Conservation (phyloP, 1,139 yeast genomes). For the Taphrina flavorubra region DNA sequence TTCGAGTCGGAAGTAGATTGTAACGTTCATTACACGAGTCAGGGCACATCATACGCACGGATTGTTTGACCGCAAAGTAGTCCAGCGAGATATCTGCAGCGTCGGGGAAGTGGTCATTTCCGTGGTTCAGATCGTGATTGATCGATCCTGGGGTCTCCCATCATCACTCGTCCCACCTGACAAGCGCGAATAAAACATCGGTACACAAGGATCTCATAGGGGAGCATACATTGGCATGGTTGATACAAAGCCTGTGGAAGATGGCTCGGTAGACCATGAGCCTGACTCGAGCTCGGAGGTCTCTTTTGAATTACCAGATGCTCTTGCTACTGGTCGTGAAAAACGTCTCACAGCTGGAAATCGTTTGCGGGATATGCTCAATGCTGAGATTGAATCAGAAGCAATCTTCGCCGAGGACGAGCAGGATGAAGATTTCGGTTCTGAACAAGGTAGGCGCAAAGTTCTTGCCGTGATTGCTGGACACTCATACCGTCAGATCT, state of each 20-base stretch:
- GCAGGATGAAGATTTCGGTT: slow-evolving; percentile 74
- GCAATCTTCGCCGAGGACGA: slow-evolving; percentile 83
- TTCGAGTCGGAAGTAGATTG: neutral
- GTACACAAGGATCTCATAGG: too few relatives aligned
- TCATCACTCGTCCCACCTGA: too few relatives aligned
- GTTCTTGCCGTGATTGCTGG: neutral
- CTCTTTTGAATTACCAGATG: slow-evolving; percentile 44
- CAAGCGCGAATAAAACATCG: too few relatives aligned
- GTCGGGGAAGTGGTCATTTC: too few relatives aligned
- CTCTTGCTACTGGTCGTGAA: slow-evolving; percentile 49
- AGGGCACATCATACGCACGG: neutral
- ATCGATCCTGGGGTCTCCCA: too few relatives aligned
- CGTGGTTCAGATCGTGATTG: too few relatives aligned
- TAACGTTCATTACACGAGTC: neutral
- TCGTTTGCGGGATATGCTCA: slow-evolving; percentile 72
- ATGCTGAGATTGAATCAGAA: slow-evolving; percentile 63
- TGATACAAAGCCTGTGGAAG: neutral
- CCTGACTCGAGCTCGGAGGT: slow-evolving; percentile 4
- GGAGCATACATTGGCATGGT: neutral
- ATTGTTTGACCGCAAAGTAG: neutral
- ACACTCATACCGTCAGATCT: slow-evolving; percentile 51
- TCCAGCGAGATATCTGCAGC: neutral
- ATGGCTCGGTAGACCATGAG: slow-evolving; percentile 14
- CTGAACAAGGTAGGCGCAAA: slow-evolving; percentile 35
- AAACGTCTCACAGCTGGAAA: slow-evolving; percentile 92